Conservation (phyloP, 768 basidiomycete genomes). For the Macrolepiota albuminosa region DNA sequence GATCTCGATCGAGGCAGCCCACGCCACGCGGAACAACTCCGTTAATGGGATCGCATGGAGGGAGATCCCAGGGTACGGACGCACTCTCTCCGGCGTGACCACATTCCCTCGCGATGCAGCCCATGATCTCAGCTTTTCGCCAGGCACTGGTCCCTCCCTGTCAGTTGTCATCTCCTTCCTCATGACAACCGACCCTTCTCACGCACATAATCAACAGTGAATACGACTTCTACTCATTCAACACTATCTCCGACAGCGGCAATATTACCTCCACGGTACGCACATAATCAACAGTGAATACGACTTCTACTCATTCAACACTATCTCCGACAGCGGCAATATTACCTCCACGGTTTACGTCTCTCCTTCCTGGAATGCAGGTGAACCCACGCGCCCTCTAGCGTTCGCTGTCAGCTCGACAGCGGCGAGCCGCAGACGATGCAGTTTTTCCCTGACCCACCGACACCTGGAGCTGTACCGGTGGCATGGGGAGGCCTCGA, state of each 20-base stretch:
- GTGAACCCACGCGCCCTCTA: conserved; percentile 44
- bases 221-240: conserved; percentile 65
- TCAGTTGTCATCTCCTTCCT: conserved; percentile 22
- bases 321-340: conserved; percentile 34
- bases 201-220: conserved; percentile 31
- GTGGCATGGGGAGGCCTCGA: conserved; percentile 40
- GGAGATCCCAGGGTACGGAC: conserved; percentile 55
- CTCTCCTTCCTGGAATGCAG: conserved; percentile 50
- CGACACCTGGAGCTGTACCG: conserved; percentile 39
- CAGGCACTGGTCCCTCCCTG: conserved; percentile 60
- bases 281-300: no score
- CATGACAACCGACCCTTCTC: background rate
- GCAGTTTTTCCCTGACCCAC: conserved; percentile 42
- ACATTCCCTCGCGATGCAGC: conserved; percentile 48
- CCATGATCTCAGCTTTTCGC: conserved; percentile 50
- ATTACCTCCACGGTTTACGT: conserved; percentile 43
- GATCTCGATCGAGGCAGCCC: conserved; percentile 64
- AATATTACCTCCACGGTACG: conserved; percentile 47
- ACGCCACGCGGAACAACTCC: conserved; percentile 42
- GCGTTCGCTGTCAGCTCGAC: conserved; percentile 51
- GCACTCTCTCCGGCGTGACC: conserved; percentile 56
- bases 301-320: conserved; percentile 60
- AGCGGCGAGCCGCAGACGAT: conserved; percentile 32
- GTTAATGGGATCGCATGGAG: conserved; percentile 53
- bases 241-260: conserved; percentile 33